A percentile compares a stretch with the other conserved stretches of the same genome.
These are phyloP conservation scores for Incumbomyces delicatus DNA, from an alignment of 2,329 filamentous ascomycete species.

Conservation along the genomic window DNA sequence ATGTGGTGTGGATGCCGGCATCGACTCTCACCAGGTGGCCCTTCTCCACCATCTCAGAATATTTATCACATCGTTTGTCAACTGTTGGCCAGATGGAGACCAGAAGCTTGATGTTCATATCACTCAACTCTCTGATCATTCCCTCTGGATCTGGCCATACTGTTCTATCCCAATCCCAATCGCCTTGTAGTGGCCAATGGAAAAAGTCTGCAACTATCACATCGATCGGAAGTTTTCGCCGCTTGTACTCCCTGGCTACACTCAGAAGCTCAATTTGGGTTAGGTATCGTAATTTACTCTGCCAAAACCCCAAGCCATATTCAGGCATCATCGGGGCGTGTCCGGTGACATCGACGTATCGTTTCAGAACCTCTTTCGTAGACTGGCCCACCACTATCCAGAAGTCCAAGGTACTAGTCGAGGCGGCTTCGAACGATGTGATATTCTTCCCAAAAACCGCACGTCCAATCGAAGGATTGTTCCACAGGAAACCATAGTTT, in stretches of 20 bases:
- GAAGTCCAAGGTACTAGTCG: constrained; percentile 51
- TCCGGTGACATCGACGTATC: constrained; percentile 49
- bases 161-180: constrained; percentile 56
- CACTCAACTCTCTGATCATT: constrained; percentile 53
- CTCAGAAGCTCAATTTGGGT: constrained; percentile 54
- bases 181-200: constrained; percentile 57
- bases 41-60: constrained; percentile 50
- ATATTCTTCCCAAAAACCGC: constrained; percentile 52
- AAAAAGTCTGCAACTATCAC: constrained; percentile 61
- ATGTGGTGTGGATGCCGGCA: constrained; percentile 47
- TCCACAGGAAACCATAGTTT: constrained; percentile 58
- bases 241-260: constrained; percentile 51
- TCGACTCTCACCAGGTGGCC: constrained; percentile 53
- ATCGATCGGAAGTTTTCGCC: constrained; percentile 48
- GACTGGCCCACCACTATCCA: constrained; percentile 53
- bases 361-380: constrained; percentile 46
- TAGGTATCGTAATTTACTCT: constrained; percentile 57
- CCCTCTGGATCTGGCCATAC: constrained; percentile 59
- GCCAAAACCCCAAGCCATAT: constrained; percentile 59
- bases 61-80: constrained; percentile 50
- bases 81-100: constrained; percentile 62
- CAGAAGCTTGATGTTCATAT: constrained; percentile 55
- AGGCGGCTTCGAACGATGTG: constrained; percentile 52
- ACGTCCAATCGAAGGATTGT: constrained; percentile 53
- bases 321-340: constrained; percentile 59